Base-by-base conservation (phyloP, 306 rosid genomes). In the Fagus crenata region DNA sequence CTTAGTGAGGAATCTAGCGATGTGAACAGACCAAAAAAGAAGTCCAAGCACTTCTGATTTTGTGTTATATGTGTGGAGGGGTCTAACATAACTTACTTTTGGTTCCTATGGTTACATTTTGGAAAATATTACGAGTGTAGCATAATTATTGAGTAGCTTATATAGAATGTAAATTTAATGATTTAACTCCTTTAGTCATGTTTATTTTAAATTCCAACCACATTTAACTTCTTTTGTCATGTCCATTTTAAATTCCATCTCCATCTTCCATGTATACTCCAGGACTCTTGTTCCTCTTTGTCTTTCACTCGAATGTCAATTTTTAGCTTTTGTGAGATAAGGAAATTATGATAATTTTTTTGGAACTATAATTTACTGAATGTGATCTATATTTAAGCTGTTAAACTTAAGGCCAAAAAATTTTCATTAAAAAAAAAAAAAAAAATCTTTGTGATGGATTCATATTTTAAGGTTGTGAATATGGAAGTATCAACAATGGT, bases 21-120 rank as follows among this genome's bases (percentile, higher is more conserved):
- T 49, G 40, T 3, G 74, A 53, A 49, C 35, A 70, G 58, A 46
- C 74, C 74, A 46, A 49, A 49, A 31, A 70, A 70, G 59, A 70
- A 69, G 56, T 32, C 39, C 43, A 51, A 22, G 56, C 55, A 69
- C 74, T 8, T 46, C 56, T 69, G 31, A 46, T 46, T 69, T 42
- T 69, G 1, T 18, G 28, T 42, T 67, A 4, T 53, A 15, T 53
- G 58, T 15, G 7, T 28, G 64, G 35, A 8, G 64, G 33, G 33
- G 36, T 6, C 55, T 51, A 51, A 3, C 17, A 12, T 51, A 17
- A 51, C n/a, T n/a, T n/a, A n/a, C n/a, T 51, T 51, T 51, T 51
- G 55, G 55, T 14, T 51, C 18, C 55, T 58, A 58, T 58, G 7
- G 64, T 35, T 58, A 8, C 64, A 58, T 58, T 58, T 28, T 58